Conservation (phyloP, 2,329 filamentous ascomycete species). For the Aspergillus hiratsukae region DNA sequence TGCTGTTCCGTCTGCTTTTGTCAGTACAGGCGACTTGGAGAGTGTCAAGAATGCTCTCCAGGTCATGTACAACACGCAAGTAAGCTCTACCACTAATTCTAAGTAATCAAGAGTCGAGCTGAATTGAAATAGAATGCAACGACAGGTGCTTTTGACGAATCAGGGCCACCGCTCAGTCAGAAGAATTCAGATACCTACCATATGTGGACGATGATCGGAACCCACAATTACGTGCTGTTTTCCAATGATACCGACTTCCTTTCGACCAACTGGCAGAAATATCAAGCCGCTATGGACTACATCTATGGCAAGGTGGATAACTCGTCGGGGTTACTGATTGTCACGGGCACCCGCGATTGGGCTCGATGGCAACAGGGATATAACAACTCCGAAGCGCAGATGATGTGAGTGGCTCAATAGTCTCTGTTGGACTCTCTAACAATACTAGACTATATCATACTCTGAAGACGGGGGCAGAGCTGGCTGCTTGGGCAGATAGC, state of each 20-base stretch:
- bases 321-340: constrained; percentile 46
- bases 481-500: constrained; percentile 48
- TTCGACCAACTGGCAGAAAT: constrained; percentile 45
- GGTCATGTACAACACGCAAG: constrained; percentile 45
- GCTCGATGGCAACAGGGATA: constrained; percentile 47
- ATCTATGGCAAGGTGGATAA: constrained; percentile 43
- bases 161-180: constrained; percentile 31
- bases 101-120: not conserved
- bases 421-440: not conserved
- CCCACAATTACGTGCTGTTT: constrained; percentile 56
- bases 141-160: constrained; percentile 33
- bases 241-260: constrained; percentile 51
- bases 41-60: constrained; percentile 47
- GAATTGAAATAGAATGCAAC: constrained; percentile 16
- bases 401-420: constrained; percentile 33
- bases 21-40: constrained; percentile 43
- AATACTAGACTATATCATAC: constrained; percentile 46
- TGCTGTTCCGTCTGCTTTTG: constrained; percentile 43
- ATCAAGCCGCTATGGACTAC: constrained; percentile 46
- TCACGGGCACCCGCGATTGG: constrained; percentile 50
- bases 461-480: constrained; percentile 48
- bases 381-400: constrained; percentile 50
- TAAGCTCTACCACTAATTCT: constrained; percentile 5
- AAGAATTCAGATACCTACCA: constrained; percentile 34
- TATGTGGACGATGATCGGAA: constrained; percentile 55